These are phyloP conservation scores for Peniophora sp. DNA, from an alignment of 1,284 basidiomycete genomes.

Conservation along the genomic window DNA sequence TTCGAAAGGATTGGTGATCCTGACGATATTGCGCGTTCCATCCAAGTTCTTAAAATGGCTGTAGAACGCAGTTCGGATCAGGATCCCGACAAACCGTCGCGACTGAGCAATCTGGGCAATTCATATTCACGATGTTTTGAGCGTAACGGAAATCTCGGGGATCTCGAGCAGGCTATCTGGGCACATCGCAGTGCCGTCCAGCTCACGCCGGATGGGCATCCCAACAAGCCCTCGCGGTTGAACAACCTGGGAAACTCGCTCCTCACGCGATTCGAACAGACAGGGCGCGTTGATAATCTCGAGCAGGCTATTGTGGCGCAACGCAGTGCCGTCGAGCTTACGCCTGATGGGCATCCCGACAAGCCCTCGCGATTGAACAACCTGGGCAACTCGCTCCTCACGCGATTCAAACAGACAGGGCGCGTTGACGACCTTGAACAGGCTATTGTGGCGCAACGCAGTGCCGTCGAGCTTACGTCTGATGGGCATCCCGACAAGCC, in stretches of 20 bases:
- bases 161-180: conserved; percentile 20
- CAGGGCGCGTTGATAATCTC: conserved; percentile 19
- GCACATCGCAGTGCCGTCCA: conserved; percentile 15
- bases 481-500: conserved; percentile 11
- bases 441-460: conserved; percentile 18
- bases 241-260: conserved; percentile 23
- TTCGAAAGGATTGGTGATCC: too few relatives aligned
- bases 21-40: too few relatives aligned
- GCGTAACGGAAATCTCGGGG: conserved; percentile 4
- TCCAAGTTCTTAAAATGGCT: too few relatives aligned
- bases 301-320: conserved; percentile 19
- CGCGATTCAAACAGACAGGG: conserved; percentile 18
- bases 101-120: too few relatives aligned
- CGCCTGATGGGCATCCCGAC: conserved; percentile 14
- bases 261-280: conserved; percentile 18
- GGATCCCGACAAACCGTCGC: too few relatives aligned
- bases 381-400: conserved; percentile 20
- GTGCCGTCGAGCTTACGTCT: conserved; percentile 15
- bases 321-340: conserved; percentile 15
- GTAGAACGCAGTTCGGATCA: too few relatives aligned
- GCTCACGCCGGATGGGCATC: conserved; percentile 15
- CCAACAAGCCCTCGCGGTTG: too few relatives aligned
- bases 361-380: conserved; percentile 16
- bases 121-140: too few relatives aligned
- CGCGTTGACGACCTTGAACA: conserved; percentile 21